Evolutionary conservation across 768 basidiomycete species (phyloP).

Genomic region (Strobilomyces confusus): DNA sequence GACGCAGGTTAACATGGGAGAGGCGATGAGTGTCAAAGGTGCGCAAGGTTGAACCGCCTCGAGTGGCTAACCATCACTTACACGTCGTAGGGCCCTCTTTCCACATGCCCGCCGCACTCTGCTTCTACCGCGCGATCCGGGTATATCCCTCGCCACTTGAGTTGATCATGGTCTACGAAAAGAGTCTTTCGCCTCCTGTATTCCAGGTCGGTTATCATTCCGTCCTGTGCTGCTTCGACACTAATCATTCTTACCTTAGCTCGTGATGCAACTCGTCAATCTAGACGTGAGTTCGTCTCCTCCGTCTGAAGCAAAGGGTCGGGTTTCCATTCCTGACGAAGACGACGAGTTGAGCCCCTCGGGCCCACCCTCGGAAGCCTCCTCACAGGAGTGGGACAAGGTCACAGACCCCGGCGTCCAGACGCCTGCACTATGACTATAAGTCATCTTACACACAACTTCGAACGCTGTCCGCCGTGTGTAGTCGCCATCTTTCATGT

Average conservation of each 20-base stretch:
- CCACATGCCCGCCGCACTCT: constrained; percentile 76
- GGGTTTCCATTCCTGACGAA: constrained; percentile 40
- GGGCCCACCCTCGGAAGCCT: constrained; percentile 79
- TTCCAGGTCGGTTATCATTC: constrained; percentile 56
- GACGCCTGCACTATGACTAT: constrained; percentile 41
- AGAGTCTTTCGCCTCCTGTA: constrained; percentile 76
- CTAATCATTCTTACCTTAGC: constrained; percentile 32
- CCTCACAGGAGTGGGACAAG: constrained; percentile 89
- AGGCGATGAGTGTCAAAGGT: constrained; percentile 79
- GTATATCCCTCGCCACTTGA: constrained; percentile 96
- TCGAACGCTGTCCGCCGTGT: constrained; percentile 29
- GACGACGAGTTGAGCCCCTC: constrained; percentile 55
- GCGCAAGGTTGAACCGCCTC: neutral
- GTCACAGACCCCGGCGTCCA: constrained; percentile 71
- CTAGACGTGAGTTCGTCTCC: constrained; percentile 79
- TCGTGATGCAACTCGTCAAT: constrained; percentile 81
- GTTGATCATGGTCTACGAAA: constrained; percentile 91
- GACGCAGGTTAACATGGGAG: constrained; percentile 83
- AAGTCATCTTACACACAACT: constrained; percentile 25
- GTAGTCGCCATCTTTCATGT: constrained; percentile 28
- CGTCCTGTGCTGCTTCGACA: neutral
- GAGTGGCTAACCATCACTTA: neutral
- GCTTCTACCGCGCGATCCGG: constrained; percentile 89
- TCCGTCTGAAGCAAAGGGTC: constrained; percentile 31
- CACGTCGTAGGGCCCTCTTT: constrained; percentile 64